Percentiles rank a stretch among this genome's conserved stretches.
phyloP scores from a whole-genome alignment of 805 yeast genomes.

The Starmerella khaoyaiensis region DNA sequence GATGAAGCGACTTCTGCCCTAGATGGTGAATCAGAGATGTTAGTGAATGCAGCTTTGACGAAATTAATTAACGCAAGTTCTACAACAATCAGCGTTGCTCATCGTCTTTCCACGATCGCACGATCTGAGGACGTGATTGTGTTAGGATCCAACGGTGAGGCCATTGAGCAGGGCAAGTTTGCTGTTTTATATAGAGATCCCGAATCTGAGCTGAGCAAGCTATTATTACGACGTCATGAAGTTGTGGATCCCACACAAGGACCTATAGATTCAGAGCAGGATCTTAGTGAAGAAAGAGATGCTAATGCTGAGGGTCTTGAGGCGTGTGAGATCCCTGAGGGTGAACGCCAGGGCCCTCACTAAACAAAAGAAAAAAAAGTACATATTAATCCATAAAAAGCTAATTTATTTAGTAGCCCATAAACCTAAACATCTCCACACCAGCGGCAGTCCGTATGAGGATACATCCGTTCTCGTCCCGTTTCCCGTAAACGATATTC shows the following conservation, averaged over 20 bases:
- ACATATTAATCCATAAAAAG: background rate
- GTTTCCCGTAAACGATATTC: too few species aligned
- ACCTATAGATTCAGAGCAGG: constrained; percentile 6
- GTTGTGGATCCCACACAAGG: constrained; percentile 8
- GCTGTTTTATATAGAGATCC: constrained; percentile 37
- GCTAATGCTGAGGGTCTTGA: constrained; percentile 10
- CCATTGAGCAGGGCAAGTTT: constrained; percentile 59
- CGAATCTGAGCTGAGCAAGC: constrained; percentile 34
- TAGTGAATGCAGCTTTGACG: constrained; percentile 61
- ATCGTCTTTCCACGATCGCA: constrained; percentile 74
- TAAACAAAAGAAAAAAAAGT: background rate
- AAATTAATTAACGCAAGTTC: constrained; percentile 42
- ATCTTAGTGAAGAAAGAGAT: too few species aligned
- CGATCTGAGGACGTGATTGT: constrained; percentile 74
- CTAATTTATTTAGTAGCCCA: too few species aligned
- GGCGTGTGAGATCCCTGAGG: constrained; percentile 10
- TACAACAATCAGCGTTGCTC: constrained; percentile 79
- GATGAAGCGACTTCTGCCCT: constrained; percentile 95
- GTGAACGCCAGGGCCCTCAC: too few species aligned
- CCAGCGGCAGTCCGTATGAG: too few species aligned
- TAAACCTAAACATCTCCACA: too few species aligned
- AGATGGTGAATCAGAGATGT: constrained; percentile 76
- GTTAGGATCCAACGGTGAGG: constrained; percentile 56
- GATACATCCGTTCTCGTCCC: too few species aligned
- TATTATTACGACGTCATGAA: constrained; percentile 25